Evolutionary conservation across 495 filamentous ascomycete genomes (phyloP), one percentile per base, ranked within the genome.

Genomic region (Aspergillus hancockii): DNA sequence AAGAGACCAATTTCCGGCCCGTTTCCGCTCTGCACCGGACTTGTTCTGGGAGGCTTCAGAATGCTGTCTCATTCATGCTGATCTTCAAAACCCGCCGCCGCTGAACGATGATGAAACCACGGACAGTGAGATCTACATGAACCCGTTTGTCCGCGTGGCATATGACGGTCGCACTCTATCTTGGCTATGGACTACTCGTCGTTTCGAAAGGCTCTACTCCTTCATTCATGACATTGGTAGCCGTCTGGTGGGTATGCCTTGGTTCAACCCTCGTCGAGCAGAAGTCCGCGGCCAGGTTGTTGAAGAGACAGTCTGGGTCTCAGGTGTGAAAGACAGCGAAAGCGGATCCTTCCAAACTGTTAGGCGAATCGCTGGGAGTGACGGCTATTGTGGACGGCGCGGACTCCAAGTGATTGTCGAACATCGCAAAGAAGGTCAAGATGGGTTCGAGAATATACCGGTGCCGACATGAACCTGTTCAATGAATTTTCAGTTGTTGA

Each of bases 1-100:
- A 32, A 22, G 8, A 49, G 46, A 28, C 55, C 45, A 23, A 55
- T 72, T 21, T 82, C 87, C 6, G n/a, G 74, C 88, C 1, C 84
- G 84, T 14, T 93, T 93, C 69, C 81, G 90, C 18, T 77, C 82
- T 38, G 83, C 87, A 21, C 66, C 76, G 0, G 88, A 88, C 55
- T 69, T 81, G 9, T 90, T 83, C 69, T 91, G 87, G 85, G 90
- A 93, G 58, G 83, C 85, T 2, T 90, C 86, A 10, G 90, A 93
- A 71, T 92, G 90, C 75, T 93, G 90, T 63, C 77, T 92, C 28
- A 84, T 92, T 58, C 84, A 89, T 61, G 87, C 88, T 4, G 89
- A 91, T 67, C 79, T 90, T n/a, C 79, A 81, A 50, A 71, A 75
- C 13, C 67, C 75, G 0, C 70, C 72, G 55, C 54, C 66, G 25